These are phyloP conservation scores for Camelina sativa DNA, from an alignment of 345 rosid species.

Conservation along the genomic window DNA sequence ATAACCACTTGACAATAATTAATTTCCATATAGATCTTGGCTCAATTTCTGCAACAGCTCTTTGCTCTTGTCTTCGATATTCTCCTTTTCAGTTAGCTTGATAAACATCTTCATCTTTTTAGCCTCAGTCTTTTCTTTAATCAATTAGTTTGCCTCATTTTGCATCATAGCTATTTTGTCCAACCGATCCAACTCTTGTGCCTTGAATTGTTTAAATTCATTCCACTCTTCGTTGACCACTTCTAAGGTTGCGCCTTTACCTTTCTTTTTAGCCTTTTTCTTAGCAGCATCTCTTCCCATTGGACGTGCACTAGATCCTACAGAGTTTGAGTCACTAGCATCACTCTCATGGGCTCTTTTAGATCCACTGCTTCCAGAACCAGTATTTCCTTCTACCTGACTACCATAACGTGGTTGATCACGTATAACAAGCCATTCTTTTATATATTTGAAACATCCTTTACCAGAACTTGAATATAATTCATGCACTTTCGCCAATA, in stretches of 20 bases:
- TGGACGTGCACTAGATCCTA: not conserved
- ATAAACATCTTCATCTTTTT: not conserved
- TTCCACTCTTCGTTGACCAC: not conserved
- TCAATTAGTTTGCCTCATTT: not conserved
- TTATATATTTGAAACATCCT: not conserved
- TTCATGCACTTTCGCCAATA: not conserved
- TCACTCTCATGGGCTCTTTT: no score
- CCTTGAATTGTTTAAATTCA: not conserved
- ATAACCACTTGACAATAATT: not conserved
- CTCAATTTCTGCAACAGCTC: not conserved
- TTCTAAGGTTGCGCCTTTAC: not conserved
- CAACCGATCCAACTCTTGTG: not conserved
- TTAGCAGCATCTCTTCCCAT: not conserved
- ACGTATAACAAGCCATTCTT: no score
- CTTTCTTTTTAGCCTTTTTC: not conserved
- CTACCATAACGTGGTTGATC: no score
- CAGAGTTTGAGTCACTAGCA: not conserved
- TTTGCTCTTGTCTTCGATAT: not conserved
- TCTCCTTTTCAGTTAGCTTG: not conserved
- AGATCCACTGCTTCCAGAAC: no score
- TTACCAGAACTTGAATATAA: not conserved
- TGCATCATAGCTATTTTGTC: not conserved
- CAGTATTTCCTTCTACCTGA: no score
- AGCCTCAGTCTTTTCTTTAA: not conserved
- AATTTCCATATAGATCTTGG: not conserved